Conservation (phyloP, 2,329 filamentous ascomycete species). For the Amauroascus niger region DNA sequence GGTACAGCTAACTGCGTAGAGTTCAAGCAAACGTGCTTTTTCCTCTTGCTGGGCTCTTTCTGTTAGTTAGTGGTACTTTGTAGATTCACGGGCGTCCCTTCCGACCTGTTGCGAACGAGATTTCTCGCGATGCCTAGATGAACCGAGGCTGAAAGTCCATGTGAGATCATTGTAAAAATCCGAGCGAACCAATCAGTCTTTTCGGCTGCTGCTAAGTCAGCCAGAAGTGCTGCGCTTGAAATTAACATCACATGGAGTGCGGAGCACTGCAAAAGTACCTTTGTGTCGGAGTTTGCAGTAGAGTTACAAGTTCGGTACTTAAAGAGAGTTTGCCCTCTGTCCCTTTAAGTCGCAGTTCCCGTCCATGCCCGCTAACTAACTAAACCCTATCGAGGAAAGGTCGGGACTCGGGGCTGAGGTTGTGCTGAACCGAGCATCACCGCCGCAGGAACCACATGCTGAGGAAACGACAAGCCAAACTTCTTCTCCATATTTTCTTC, state of each 20-base stretch:
- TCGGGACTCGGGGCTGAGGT: neutral
- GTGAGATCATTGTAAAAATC: neutral
- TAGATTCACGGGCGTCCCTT: neutral
- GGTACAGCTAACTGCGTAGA: too few relatives aligned
- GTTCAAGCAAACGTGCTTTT: too few relatives aligned
- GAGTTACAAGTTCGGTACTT: neutral
- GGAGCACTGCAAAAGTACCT: neutral
- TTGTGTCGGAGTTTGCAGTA: neutral
- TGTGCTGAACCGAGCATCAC: neutral
- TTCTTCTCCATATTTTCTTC: neutral
- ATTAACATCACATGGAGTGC: neutral
- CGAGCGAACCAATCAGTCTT: neutral
- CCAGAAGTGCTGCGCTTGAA: neutral
- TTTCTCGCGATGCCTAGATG: neutral
- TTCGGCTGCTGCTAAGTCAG: neutral
- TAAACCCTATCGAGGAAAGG: neutral
- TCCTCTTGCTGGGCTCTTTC: too few relatives aligned
- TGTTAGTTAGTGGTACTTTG: neutral
- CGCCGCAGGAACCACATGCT: neutral
- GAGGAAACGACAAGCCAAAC: neutral
- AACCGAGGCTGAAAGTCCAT: constrained; percentile 5
- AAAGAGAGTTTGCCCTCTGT: neutral
- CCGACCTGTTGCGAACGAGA: neutral
- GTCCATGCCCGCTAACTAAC: too few relatives aligned
- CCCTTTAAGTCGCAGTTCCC: neutral